Evolutionary conservation across 306 rosid species (phyloP).

Genomic region (Senna siamea): DNA sequence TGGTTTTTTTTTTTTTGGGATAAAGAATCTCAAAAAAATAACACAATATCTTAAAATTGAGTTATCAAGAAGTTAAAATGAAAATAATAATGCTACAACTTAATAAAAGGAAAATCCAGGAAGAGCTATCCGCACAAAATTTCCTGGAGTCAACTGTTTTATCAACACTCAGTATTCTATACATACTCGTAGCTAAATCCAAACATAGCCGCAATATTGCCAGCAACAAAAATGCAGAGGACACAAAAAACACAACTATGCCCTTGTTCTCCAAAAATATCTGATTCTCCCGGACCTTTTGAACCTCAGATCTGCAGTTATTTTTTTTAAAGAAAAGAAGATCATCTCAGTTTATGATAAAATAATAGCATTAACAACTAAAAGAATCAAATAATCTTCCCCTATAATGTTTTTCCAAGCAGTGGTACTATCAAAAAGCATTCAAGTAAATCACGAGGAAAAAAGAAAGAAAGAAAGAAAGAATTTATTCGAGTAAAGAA

Average conservation of each 20-base stretch:
- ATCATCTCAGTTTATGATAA: constrained; percentile 1
- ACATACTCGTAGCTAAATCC: constrained; percentile 54
- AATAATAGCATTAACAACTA: neutral
- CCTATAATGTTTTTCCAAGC: constrained; percentile 17
- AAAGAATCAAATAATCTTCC: neutral
- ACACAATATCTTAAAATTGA: constrained; percentile 35
- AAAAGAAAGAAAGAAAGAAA: neutral
- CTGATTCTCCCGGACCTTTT: constrained; percentile 68
- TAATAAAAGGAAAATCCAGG: constrained; percentile 76
- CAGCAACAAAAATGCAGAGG: constrained; percentile 61
- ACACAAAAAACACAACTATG: constrained; percentile 55
- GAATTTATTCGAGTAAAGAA: neutral
- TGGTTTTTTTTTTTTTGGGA: neutral
- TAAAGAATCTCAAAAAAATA: constrained; percentile 17
- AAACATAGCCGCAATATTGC: constrained; percentile 58
- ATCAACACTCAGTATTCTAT: constrained; percentile 45
- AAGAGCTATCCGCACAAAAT: constrained; percentile 63
- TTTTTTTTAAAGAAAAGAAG: neutral
- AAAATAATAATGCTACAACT: constrained; percentile 69
- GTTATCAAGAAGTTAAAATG: constrained; percentile 57
- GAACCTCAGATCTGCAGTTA: constrained; percentile 82
- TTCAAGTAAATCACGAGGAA: neutral
- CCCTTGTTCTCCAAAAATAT: constrained; percentile 73
- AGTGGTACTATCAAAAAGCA: neutral
- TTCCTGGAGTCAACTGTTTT: constrained; percentile 58